Evolutionary conservation across 2,329 filamentous ascomycete species (phyloP).

Genomic region (Torrubiellomyces zombiae): DNA sequence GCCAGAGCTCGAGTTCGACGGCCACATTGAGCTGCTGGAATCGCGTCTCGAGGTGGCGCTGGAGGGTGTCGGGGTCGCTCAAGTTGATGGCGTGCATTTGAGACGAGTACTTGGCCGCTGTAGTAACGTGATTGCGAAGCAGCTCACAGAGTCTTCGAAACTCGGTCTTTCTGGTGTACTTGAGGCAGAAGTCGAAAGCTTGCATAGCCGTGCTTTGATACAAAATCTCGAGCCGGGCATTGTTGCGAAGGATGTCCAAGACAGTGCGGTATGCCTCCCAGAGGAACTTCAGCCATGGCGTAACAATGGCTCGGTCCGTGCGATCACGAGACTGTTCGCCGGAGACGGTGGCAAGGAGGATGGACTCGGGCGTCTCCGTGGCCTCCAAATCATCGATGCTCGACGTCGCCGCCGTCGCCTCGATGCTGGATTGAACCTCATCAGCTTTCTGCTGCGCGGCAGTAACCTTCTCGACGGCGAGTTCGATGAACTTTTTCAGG

Average conservation of each 20-base stretch:
- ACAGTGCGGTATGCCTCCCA: slow-evolving; percentile 99
- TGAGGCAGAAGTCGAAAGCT: slow-evolving; percentile 96
- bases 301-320: slow-evolving; percentile 94
- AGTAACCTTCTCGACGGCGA: slow-evolving; percentile 90
- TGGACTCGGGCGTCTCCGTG: slow-evolving; percentile 93
- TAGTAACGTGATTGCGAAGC: slow-evolving; percentile 95
- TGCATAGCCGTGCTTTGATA: slow-evolving; percentile 97
- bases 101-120: slow-evolving; percentile 94
- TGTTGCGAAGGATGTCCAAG: slow-evolving; percentile 96
- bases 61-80: slow-evolving; percentile 90
- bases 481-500: slow-evolving; percentile 93
- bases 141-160: slow-evolving; percentile 97
- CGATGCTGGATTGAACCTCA: slow-evolving; percentile 76
- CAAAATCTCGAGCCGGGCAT: slow-evolving; percentile 89
- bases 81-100: slow-evolving; percentile 99
- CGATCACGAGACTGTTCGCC: slow-evolving; percentile 95
- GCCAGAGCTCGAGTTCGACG: slow-evolving; percentile 95
- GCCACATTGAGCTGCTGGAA: slow-evolving; percentile 98
- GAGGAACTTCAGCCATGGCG: slow-evolving; percentile 96
- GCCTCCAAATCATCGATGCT: slow-evolving; percentile 93
- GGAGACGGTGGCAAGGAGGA: slow-evolving; percentile 91
- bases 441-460: slow-evolving; percentile 93
- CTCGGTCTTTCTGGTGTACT: slow-evolving; percentile 97
- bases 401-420: slow-evolving; percentile 45
- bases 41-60: slow-evolving; percentile 91